Conservation (phyloP, 305 asterid genomes). For the Plantago lanceolata region DNA sequence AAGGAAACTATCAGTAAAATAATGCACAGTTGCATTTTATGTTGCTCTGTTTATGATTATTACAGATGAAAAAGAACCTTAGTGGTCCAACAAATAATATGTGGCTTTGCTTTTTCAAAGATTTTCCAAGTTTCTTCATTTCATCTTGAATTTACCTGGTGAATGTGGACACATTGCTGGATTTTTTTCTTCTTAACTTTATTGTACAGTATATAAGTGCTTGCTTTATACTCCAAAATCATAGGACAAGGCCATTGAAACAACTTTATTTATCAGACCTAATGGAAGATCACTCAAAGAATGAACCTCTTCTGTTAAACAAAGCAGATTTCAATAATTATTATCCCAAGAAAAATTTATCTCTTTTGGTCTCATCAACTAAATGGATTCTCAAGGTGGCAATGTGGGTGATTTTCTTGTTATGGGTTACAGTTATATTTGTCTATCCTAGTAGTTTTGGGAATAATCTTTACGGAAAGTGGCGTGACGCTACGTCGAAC, state of each 20-base stretch:
- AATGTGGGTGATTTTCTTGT: conserved; percentile 54
- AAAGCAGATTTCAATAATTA: conserved; percentile 24
- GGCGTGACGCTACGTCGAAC: conserved; percentile 25
- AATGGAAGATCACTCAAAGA: conserved; percentile 50
- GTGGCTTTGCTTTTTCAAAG: too few species aligned
- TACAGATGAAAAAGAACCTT: neutral
- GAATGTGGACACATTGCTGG: neutral
- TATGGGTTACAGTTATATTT: conserved; percentile 56
- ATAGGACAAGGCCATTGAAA: neutral
- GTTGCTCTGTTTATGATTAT: neutral
- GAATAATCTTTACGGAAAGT: conserved; percentile 11
- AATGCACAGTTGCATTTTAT: neutral
- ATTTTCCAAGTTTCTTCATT: neutral
- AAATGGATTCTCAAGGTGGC: conserved; percentile 46
- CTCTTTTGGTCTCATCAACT: conserved; percentile 34
- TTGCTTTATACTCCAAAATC: neutral
- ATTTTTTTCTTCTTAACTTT: neutral
- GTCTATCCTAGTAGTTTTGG: conserved; percentile 37
- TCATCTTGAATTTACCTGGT: neutral
- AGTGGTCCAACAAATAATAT: neutral
- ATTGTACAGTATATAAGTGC: conserved; percentile 1
- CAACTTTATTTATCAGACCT: neutral
- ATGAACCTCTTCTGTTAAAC: conserved; percentile 42
- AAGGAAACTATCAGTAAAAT: too few species aligned
- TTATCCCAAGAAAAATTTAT: conserved; percentile 22